A percentile compares a stretch with the other conserved stretches of the same genome.
Evolutionary conservation across 305 asterid genomes (phyloP).

Genomic region (Fraxinus dipetala): DNA sequence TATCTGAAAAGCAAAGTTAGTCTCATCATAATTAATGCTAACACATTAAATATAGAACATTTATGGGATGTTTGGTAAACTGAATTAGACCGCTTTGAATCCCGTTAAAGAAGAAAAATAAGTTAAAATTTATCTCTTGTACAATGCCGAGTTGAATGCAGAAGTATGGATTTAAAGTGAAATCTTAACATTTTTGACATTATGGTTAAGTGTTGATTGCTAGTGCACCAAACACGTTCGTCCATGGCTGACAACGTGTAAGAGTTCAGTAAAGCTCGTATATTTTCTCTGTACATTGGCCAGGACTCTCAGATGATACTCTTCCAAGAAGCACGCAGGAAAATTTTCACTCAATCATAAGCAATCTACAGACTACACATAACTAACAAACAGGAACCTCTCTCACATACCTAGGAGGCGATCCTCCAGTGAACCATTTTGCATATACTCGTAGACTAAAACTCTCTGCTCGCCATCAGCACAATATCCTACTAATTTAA

Average conservation of each 20-base stretch:
- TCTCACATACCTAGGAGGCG: slow-evolving; percentile 41
- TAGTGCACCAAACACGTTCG: not conserved
- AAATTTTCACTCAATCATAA: not conserved
- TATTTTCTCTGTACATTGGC: not conserved
- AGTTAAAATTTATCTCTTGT: not conserved
- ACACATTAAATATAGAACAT: not conserved
- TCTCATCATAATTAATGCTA: not conserved
- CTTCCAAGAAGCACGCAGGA: not conserved
- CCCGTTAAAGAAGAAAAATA: not conserved
- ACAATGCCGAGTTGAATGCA: not conserved
- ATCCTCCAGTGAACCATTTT: slow-evolving; percentile 45
- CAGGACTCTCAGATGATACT: not conserved
- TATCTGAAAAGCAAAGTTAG: slow-evolving; percentile 22
- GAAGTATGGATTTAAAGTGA: not conserved
- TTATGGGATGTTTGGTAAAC: not conserved
- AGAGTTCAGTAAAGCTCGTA: not conserved
- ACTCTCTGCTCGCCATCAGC: slow-evolving; percentile 45
- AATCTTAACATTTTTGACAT: not conserved
- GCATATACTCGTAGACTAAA: slow-evolving; percentile 45
- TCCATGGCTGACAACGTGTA: not conserved
- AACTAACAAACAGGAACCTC: not conserved
- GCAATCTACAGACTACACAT: not conserved
- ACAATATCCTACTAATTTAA: slow-evolving; percentile 51
- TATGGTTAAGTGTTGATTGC: not conserved
- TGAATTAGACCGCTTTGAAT: not conserved